These are phyloP conservation scores for Xylariaceae sp. DNA, from an alignment of 2,329 filamentous ascomycete genomes.

Conservation along the genomic window DNA sequence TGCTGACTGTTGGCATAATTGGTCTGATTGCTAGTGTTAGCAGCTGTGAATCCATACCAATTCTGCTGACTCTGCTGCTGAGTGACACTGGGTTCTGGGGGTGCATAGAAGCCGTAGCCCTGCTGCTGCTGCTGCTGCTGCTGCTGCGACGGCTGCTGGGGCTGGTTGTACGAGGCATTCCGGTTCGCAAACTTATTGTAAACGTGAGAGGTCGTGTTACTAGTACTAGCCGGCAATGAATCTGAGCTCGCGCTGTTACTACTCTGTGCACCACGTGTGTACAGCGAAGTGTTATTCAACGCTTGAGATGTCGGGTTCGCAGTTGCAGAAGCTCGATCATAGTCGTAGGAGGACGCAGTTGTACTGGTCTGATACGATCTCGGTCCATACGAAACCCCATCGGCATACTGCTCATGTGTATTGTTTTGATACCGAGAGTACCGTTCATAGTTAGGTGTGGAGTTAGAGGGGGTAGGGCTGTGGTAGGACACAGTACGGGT, in stretches of 20 bases:
- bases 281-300: constrained; percentile 21
- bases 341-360: constrained; percentile 28
- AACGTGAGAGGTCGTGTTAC: constrained; percentile 20
- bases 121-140: constrained; percentile 8
- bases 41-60: constrained; percentile 34
- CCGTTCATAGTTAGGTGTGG: constrained; percentile 27
- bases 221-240: constrained; percentile 16
- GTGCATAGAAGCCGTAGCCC: constrained; percentile 27
- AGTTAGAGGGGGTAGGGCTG: constrained; percentile 23
- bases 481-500: constrained; percentile 29
- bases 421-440: constrained; percentile 32
- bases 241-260: constrained; percentile 21
- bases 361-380: constrained; percentile 26
- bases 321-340: constrained; percentile 22
- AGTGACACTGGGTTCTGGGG: constrained; percentile 25
- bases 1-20: constrained; percentile 24
- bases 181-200: constrained; percentile 27
- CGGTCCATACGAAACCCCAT: constrained; percentile 26
- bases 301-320: constrained; percentile 28
- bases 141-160: constrained; percentile 22
- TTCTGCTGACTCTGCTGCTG: constrained; percentile 29
- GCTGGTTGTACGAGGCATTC: constrained; percentile 29
- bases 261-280: constrained; percentile 21
- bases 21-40: constrained; percentile 22
- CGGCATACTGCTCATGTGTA: constrained; percentile 22